phyloP scores from a whole-genome alignment of 2,329 filamentous ascomycete species.

The Beauveria sp. region DNA sequence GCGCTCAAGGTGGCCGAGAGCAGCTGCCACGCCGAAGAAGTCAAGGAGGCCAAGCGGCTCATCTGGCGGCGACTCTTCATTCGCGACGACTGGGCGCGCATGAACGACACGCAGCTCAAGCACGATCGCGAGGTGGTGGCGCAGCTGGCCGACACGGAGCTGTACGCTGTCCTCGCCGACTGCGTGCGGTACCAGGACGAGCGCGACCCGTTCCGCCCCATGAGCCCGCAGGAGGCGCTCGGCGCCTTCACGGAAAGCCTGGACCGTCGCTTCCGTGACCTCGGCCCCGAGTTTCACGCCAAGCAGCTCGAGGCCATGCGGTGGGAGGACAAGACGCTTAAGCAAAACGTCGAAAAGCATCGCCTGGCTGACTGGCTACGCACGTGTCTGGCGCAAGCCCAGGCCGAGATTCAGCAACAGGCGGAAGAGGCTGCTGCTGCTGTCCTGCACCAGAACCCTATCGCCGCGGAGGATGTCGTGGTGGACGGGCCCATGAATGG shows the following conservation, averaged over 20 bases:
- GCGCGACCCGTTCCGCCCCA: slow-evolving; percentile 34
- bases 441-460: not conserved
- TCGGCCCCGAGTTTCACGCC: slow-evolving; percentile 56
- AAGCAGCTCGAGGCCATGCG: slow-evolving; percentile 65
- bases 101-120: slow-evolving; percentile 71
- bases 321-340: slow-evolving; percentile 61
- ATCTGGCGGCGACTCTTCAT: slow-evolving; percentile 87
- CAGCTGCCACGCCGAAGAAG: slow-evolving; percentile 47
- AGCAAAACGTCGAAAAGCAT: slow-evolving; percentile 57
- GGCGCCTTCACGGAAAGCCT: slow-evolving; percentile 56
- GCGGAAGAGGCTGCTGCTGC: slow-evolving; percentile 19
- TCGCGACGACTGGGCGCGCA: slow-evolving; percentile 73
- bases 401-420: slow-evolving; percentile 26
- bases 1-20: slow-evolving; percentile 57
- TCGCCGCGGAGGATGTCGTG: not conserved
- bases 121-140: slow-evolving; percentile 61
- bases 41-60: slow-evolving; percentile 48
- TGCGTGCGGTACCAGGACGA: slow-evolving; percentile 51
- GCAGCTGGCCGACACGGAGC: slow-evolving; percentile 55
- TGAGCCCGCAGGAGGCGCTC: slow-evolving; percentile 45
- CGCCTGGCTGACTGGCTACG: slow-evolving; percentile 62
- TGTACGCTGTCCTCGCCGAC: slow-evolving; percentile 59
- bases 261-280: slow-evolving; percentile 50
- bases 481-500: slow-evolving; percentile 12
- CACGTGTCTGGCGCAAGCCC: slow-evolving; percentile 30